Evolutionary conservation across 208 protist genomes (phyloP), one percentile per base, ranked within the genome.

Genomic region (Acanthamoeba sp.): DNA sequence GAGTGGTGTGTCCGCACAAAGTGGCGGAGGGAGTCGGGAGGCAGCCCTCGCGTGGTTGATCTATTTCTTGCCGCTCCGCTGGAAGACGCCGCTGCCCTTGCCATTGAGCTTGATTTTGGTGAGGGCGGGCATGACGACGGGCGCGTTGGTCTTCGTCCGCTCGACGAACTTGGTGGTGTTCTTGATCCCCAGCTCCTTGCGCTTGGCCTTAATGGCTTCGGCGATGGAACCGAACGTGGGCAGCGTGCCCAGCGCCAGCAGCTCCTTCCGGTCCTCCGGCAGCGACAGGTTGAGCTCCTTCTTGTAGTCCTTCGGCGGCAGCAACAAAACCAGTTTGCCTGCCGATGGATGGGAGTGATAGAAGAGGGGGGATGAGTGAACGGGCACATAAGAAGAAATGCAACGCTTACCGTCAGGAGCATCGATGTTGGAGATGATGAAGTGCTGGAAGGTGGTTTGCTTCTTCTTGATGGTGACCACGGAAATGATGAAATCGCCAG

Each of bases 381-480:
- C n/a, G n/a, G n/a, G n/a, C n/a, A n/a, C n/a, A n/a, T n/a, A n/a
- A n/a, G 55, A n/a, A 22, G 55, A 2, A 62, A 22, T 6, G 24
- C 16, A 5, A 2, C 7, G 24, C 20, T 6, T 62, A 80, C 71
- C 71, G 32, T 80, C 71, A 18, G 71, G 71, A 10, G 71, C 71
- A 10, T 89, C 80, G 24, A 89, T 66, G 80, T 55, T 64, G 29
- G 80, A 66, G 80, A 89, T n/a, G 80, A 89, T 24, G n/a, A 38
- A 64, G 52, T 89, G 80, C 80, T 66, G 48, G 52, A 89, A 89
- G n/a, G 80, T 89, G 80, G 24, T 64, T 20, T 64, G 80, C 50
- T 89, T 89, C 80, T 64, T 89, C 80, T 89, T 89, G 80, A 66
- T 66, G 9, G 48, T 40, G 32, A 89, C 24, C n/a, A 89, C 80